Conservation (phyloP, 495 filamentous ascomycete genomes). For the Margaritispora aquatica region DNA sequence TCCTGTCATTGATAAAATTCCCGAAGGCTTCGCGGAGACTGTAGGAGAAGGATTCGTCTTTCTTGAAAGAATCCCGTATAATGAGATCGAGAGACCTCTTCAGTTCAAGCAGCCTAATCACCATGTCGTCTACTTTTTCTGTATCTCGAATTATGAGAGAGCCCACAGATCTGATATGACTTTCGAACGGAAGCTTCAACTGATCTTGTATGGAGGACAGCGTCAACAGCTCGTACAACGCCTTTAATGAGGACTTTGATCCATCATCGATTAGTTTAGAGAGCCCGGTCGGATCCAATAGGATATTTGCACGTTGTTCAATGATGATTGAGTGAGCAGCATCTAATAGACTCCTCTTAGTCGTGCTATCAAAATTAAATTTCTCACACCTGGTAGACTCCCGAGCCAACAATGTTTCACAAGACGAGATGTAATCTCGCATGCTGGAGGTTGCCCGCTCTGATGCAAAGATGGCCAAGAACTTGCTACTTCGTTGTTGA, state of each 20-base stretch:
- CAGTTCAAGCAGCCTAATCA: constrained; percentile 72
- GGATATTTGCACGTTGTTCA: constrained; percentile 48
- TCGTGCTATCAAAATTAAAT: constrained; percentile 75
- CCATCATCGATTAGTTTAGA: constrained; percentile 60
- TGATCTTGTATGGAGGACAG: constrained; percentile 54
- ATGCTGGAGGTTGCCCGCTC: constrained; percentile 52
- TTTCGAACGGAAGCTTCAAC: constrained; percentile 65
- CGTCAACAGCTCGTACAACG: constrained; percentile 72
- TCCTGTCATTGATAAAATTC: constrained; percentile 81
- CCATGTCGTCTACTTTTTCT: constrained; percentile 76
- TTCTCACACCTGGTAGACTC: constrained; percentile 69
- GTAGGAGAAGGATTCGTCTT: constrained; percentile 66
- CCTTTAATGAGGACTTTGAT: constrained; percentile 58
- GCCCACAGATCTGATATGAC: constrained; percentile 73
- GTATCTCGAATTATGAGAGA: constrained; percentile 74
- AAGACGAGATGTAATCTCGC: constrained; percentile 62
- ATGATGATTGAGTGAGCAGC: constrained; percentile 65
- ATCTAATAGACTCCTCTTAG: constrained; percentile 66
- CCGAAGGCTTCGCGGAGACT: constrained; percentile 78
- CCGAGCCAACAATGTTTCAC: constrained; percentile 55
- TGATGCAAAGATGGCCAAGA: constrained; percentile 59
- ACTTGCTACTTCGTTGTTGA: constrained; percentile 56
- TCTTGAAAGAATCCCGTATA: constrained; percentile 64
- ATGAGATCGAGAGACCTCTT: constrained; percentile 74
- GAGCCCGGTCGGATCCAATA: constrained; percentile 57